Evolutionary conservation across 2,329 filamentous ascomycete genomes (phyloP).

Genomic region (Colletotrichum ledebouriae): DNA sequence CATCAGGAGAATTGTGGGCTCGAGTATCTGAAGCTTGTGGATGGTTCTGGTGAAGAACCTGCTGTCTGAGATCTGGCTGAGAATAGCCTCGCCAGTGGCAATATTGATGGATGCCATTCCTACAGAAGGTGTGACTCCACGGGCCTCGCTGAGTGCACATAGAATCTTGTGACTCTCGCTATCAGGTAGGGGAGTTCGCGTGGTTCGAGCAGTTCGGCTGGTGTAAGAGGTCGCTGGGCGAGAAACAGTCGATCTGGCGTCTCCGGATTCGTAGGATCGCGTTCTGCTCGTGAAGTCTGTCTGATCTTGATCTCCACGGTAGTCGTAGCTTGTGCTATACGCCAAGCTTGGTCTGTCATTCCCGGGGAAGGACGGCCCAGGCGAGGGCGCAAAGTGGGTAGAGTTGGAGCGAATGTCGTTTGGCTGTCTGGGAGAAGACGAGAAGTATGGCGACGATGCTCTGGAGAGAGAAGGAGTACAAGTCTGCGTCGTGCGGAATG

Average conservation of each 20-base stretch:
- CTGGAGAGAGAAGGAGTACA: neutral
- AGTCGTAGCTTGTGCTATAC: conserved; percentile 20
- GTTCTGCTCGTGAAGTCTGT: neutral
- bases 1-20: conserved; percentile 84
- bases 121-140: conserved; percentile 87
- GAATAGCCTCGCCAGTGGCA: conserved; percentile 83
- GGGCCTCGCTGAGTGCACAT: conserved; percentile 90
- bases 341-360: neutral
- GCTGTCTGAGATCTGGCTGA: conserved; percentile 93
- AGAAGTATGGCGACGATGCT: conserved; percentile 23
- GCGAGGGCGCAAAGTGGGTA: neutral
- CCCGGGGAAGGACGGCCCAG: conserved; percentile 1
- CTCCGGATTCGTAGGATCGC: neutral
- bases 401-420: neutral
- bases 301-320: neutral
- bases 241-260: conserved; percentile 21
- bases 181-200: conserved; percentile 57
- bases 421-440: conserved; percentile 1
- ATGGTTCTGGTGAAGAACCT: conserved; percentile 91
- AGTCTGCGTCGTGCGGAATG: neutral
- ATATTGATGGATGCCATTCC: conserved; percentile 91
- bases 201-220: conserved; percentile 61
- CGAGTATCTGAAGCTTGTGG: conserved; percentile 86
- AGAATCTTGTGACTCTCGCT: conserved; percentile 77
- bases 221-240: conserved; percentile 56